Conservation (phyloP, 192 early-diverging fungal species). For the Backusella morwellensis region DNA sequence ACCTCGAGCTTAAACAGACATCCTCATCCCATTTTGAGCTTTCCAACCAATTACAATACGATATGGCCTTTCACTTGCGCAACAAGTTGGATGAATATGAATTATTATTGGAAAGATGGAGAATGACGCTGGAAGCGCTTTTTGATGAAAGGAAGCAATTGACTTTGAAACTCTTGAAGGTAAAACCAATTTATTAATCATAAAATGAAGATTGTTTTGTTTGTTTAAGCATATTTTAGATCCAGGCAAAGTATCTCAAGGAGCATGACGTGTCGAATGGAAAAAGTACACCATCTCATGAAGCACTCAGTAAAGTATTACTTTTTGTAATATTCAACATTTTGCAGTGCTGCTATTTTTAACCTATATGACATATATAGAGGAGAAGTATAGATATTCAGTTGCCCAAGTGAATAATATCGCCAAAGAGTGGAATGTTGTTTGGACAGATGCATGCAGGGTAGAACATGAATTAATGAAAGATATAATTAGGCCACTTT, state of each 20-base stretch:
- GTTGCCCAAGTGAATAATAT: not conserved
- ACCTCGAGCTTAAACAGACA: not conserved
- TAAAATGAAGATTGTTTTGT: not conserved
- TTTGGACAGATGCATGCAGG: not conserved
- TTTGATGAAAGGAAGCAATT: not conserved
- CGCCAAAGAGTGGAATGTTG: not conserved
- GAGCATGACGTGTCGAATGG: not conserved
- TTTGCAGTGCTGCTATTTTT: not conserved
- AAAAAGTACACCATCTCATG: not conserved
- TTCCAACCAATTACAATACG: not conserved
- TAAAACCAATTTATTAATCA: not conserved
- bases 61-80: not conserved
- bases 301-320: not conserved
- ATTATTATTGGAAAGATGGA: not conserved
- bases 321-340: not conserved
- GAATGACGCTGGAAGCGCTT: not conserved
- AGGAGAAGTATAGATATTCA: not conserved
- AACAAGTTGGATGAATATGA: not conserved
- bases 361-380: not conserved
- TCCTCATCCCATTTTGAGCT: not conserved
- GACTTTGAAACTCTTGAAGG: not conserved
- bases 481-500: not conserved
- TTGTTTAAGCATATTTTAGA: not conserved
- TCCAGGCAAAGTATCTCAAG: not conserved
- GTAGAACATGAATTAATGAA: not conserved